Evolutionary conservation across 306 rosid species (phyloP).

Genomic region (Senna siamea): DNA sequence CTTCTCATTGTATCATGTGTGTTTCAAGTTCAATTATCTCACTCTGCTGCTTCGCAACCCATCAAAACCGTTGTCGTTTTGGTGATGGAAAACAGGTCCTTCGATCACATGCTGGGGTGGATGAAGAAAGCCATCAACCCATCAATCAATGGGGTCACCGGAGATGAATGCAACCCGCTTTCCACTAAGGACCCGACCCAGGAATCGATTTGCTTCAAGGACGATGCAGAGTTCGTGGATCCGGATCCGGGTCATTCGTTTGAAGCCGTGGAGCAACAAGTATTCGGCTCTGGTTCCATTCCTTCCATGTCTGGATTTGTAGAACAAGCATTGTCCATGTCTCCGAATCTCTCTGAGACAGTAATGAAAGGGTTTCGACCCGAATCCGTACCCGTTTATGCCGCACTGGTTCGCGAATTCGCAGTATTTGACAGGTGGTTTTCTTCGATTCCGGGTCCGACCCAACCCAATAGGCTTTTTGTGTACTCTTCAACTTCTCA

Average conservation of each 20-base stretch:
- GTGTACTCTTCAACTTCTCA: slow-evolving; percentile 98
- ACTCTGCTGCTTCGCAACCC: slow-evolving; percentile 56
- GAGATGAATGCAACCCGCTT: slow-evolving; percentile 87
- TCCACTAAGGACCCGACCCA: slow-evolving; percentile 55
- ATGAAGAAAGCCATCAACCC: slow-evolving; percentile 83
- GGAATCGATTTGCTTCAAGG: slow-evolving; percentile 74
- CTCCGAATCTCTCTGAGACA: slow-evolving; percentile 74
- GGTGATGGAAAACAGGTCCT: slow-evolving; percentile 95
- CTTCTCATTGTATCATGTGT: slow-evolving; percentile 56
- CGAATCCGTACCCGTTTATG: slow-evolving; percentile 80
- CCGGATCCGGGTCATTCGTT: slow-evolving; percentile 99
- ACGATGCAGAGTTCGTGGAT: slow-evolving; percentile 93
- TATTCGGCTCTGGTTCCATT: slow-evolving; percentile 72
- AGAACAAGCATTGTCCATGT: slow-evolving; percentile 83
- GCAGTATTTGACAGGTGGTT: slow-evolving; percentile 94
- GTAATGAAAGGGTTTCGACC: slow-evolving; percentile 96
- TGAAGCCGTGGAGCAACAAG: slow-evolving; percentile 84
- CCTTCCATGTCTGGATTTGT: slow-evolving; percentile 98
- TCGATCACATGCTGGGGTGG: slow-evolving; percentile 77
- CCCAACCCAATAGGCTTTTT: slow-evolving; percentile 96
- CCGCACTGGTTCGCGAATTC: slow-evolving; percentile 70
- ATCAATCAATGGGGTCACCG: slow-evolving; percentile 81
- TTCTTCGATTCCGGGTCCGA: slow-evolving; percentile 96
- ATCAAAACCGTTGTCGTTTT: slow-evolving; percentile 87
- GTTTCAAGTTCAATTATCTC: no score